Evolutionary conservation across 2,329 filamentous ascomycete species (phyloP).

Genomic region (Venturia carpophila): DNA sequence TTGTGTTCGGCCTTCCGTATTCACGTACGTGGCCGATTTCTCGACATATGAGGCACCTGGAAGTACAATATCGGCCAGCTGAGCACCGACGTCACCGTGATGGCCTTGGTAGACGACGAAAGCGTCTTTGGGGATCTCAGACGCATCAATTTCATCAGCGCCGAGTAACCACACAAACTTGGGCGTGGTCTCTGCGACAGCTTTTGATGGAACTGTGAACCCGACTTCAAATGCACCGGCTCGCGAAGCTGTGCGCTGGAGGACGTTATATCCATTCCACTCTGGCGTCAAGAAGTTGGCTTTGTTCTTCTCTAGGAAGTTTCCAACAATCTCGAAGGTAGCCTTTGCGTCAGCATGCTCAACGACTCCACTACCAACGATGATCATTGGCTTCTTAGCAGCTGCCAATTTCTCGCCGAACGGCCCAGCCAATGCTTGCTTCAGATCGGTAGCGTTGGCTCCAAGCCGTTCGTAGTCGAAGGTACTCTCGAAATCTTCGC

Average conservation of each 20-base stretch:
- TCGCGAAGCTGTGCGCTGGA: slow-evolving; percentile 87
- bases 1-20: slow-evolving; percentile 95
- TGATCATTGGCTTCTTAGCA: slow-evolving; percentile 92
- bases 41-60: slow-evolving; percentile 95
- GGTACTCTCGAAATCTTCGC: slow-evolving; percentile 84
- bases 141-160: slow-evolving; percentile 79
- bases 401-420: slow-evolving; percentile 89
- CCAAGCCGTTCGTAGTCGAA: slow-evolving; percentile 94
- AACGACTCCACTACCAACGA: slow-evolving; percentile 84
- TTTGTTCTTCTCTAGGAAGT: slow-evolving; percentile 89
- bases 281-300: slow-evolving; percentile 78
- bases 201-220: slow-evolving; percentile 76
- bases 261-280: slow-evolving; percentile 96
- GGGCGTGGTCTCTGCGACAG: slow-evolving; percentile 74
- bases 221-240: slow-evolving; percentile 93
- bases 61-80: slow-evolving; percentile 87
- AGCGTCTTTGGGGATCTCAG: slow-evolving; percentile 87
- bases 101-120: slow-evolving; percentile 98
- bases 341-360: slow-evolving; percentile 88
- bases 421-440: slow-evolving; percentile 72
- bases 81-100: slow-evolving; percentile 88
- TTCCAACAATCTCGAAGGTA: slow-evolving; percentile 83
- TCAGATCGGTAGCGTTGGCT: slow-evolving; percentile 67
- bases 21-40: slow-evolving; percentile 92
- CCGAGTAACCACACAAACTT: slow-evolving; percentile 97